Percentiles rank a stretch among this genome's conserved stretches.
phyloP scores from a whole-genome alignment of 2,329 filamentous ascomycete species.

The Biscogniauxia mediterranea region DNA sequence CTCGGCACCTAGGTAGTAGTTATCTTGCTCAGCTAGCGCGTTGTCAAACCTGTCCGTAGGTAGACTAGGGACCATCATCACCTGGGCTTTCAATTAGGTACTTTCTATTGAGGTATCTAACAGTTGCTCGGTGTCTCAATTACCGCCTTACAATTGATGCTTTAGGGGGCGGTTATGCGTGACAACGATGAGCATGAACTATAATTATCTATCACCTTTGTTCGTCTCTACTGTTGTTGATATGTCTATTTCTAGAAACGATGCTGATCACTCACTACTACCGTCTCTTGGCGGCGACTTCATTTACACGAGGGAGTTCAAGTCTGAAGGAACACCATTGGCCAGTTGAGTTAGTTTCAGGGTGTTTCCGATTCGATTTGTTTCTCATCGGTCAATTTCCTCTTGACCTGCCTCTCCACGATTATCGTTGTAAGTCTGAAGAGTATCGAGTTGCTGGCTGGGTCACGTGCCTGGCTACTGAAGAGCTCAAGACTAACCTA shows the following conservation, averaged over 20 bases:
- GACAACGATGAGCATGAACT: not conserved
- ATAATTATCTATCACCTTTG: not conserved
- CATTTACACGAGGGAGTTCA: conserved; percentile 8
- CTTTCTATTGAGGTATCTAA: not conserved
- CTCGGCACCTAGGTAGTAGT: too few relatives aligned
- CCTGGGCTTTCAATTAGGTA: not conserved
- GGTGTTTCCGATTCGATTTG: conserved; percentile 8
- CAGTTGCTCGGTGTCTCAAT: not conserved
- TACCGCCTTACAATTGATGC: not conserved
- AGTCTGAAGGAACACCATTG: not conserved
- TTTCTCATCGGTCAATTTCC: conserved; percentile 13
- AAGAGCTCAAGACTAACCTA: conserved; percentile 3
- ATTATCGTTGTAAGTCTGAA: not conserved
- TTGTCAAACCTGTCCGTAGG: too few relatives aligned
- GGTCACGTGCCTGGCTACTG: conserved; percentile 23
- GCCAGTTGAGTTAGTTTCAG: not conserved
- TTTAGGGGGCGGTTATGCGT: not conserved
- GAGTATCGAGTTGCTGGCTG: conserved; percentile 12
- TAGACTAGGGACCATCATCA: not conserved
- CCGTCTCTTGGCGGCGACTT: conserved; percentile 15
- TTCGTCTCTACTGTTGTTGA: conserved; percentile 11
- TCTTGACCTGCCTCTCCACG: not conserved
- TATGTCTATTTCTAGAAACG: conserved; percentile 23
- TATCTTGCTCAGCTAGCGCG: not conserved
- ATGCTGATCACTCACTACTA: conserved; percentile 12